phyloP scores from a whole-genome alignment of 805 yeast species.

The Candida pseudofarinosa region DNA sequence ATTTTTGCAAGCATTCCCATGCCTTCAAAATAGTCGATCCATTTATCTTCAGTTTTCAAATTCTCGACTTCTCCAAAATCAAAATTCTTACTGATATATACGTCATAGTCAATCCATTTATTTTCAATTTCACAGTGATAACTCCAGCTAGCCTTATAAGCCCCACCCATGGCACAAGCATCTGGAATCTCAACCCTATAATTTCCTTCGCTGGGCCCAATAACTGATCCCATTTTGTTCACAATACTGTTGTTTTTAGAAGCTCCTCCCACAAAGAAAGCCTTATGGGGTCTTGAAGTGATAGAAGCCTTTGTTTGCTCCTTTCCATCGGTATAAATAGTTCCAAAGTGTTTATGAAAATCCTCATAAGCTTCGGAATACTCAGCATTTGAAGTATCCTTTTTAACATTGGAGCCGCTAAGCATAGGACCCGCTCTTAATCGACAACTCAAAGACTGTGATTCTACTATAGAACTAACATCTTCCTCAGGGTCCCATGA shows the following conservation, averaged over 20 bases:
- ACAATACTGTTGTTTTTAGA: slow-evolving; percentile 70
- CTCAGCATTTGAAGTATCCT: neutral
- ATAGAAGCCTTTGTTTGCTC: slow-evolving; percentile 41
- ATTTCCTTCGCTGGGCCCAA: slow-evolving; percentile 65
- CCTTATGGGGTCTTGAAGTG: slow-evolving; percentile 57
- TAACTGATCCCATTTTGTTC: slow-evolving; percentile 60
- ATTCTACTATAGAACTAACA: slow-evolving; percentile 74
- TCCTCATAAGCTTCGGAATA: slow-evolving; percentile 20
- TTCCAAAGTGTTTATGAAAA: slow-evolving; percentile 33
- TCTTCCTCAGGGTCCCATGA: slow-evolving; percentile 57
- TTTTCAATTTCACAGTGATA: slow-evolving; percentile 27
- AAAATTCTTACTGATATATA: slow-evolving; percentile 34
- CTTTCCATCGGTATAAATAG: slow-evolving; percentile 47
- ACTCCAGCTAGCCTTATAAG: slow-evolving; percentile 81
- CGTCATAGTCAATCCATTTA: slow-evolving; percentile 42
- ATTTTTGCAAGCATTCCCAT: slow-evolving; percentile 47
- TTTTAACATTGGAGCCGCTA: slow-evolving; percentile 21
- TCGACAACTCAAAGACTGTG: slow-evolving; percentile 83
- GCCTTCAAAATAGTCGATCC: slow-evolving; percentile 52
- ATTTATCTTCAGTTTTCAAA: slow-evolving; percentile 35
- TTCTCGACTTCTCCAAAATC: slow-evolving; percentile 49
- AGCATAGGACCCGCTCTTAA: slow-evolving; percentile 76
- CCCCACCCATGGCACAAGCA: slow-evolving; percentile 92
- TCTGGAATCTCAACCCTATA: slow-evolving; percentile 73
- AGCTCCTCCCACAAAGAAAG: slow-evolving; percentile 86